Evolutionary conservation across 306 rosid species (phyloP), one percentile per base, ranked within the genome.

Genomic region (Rosa rugosa): DNA sequence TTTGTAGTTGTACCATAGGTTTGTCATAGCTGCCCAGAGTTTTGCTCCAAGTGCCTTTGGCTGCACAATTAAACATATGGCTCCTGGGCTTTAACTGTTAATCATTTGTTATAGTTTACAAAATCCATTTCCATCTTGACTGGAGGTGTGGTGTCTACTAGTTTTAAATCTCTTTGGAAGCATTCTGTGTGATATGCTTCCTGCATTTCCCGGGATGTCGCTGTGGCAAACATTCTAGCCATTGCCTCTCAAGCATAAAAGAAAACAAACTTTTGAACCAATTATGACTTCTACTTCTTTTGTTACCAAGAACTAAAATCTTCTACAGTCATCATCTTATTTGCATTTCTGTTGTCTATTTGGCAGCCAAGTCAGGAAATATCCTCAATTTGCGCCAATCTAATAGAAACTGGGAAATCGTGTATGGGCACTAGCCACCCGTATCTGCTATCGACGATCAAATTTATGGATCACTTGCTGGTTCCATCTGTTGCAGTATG

Each of bases 391-490:
- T 95, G 97, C 90, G 78, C 72, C 78, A 77, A 79, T 41, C 84
- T 95, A 80, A 83, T 91, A 8, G 94, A 88, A 76, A 95, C 94
- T 20, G 94, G 97, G 8, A 88, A 85, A 83, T 86, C 85, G 22
- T 86, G 97, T 86, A 81, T 91, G 89, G 84, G 87, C 69, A 77
- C 60, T 22, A 80, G 75, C 69, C 87, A 91, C 78, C 81, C 82
- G 82, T 87, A 86, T 84, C 88, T 95, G 73, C 88, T 60, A 46
- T 87, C 89, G 7, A 92, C 97, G 63, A 79, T 87, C 81, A 88
- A 81, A 49, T 81, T 72, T 79, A 22, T 90, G 77, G 94, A 83
- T 77, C 85, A 66, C 71, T 75, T 72, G 8, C 80, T 63, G 23
- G 59, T 79, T 78, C 74, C 80, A 50, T 41, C 78, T 1, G 73